Conservation (phyloP, 331 rosid species). For the Telfairia occidentalis region DNA sequence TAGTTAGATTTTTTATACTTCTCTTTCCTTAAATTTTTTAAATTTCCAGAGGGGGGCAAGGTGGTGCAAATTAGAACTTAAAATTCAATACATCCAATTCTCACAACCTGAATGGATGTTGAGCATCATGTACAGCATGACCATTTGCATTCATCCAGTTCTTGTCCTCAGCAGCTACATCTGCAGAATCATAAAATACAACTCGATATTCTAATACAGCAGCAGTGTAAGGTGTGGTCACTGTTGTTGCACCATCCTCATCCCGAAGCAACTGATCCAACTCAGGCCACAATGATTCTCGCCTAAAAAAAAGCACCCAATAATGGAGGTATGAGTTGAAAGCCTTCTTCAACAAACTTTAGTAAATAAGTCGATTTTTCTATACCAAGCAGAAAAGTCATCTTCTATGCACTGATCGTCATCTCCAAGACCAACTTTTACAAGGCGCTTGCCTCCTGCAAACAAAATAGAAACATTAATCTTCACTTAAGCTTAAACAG, state of each 20-base stretch:
- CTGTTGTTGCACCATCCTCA: constrained; percentile 56
- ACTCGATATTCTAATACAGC: constrained; percentile 80
- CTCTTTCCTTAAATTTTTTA: background rate
- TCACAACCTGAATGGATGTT: constrained; percentile 86
- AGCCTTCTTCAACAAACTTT: background rate
- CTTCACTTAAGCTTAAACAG: background rate
- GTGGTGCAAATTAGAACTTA: constrained; percentile 7
- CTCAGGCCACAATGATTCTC: constrained; percentile 79
- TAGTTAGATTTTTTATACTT: constrained; percentile 19
- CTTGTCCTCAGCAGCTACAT: constrained; percentile 42
- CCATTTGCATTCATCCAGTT: constrained; percentile 78
- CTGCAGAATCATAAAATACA: constrained; percentile 41
- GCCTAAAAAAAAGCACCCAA: constrained; percentile 32
- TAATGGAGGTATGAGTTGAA: background rate
- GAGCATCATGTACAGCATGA: constrained; percentile 75
- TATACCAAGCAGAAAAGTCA: constrained; percentile 90
- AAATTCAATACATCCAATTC: background rate
- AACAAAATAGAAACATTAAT: background rate
- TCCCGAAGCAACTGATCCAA: constrained; percentile 81
- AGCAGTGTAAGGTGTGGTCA: constrained; percentile 91
- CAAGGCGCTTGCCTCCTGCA: constrained; percentile 80
- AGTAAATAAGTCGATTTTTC: background rate
- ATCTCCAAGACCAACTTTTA: constrained; percentile 83
- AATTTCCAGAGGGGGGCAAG: background rate
- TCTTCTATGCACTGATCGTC: constrained; percentile 98